Evolutionary conservation across 495 filamentous ascomycete genomes (phyloP), one percentile per base, ranked within the genome.

Genomic region (Emericellopsis terricola): DNA sequence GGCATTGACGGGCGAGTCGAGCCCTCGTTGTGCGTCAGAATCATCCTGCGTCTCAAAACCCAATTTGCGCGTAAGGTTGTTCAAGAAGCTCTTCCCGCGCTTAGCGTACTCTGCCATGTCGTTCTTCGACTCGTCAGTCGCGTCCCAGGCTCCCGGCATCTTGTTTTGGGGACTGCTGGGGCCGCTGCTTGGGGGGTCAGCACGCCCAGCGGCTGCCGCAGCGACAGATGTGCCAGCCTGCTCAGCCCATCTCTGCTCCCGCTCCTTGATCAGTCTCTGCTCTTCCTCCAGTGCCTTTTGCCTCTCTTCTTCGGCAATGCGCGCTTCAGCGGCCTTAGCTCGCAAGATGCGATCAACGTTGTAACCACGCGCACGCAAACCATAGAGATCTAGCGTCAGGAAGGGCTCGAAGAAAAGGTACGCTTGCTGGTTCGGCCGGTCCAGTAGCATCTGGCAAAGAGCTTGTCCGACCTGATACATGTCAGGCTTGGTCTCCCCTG

Each of bases 271-370:
- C 15, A 73, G 54, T 15, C 55, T 59, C 45, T 69, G 68, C 47
- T 94, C 81, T 33, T 77, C 73, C 29, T 91, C 82, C 10, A 84
- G 39, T 27, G 83, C 73, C 44, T 77, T 80, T 47, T 75, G 69
- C 13, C 79, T 68, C 40, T 79, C 69, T 44, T 82, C 76, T 42
- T 94, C 81, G 4, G 81, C 84, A 43, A 94, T 73, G 18, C 78
- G 67, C 10, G 79, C 76, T 49, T 96, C 85, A 4, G 77, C 76
- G 8, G 76, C 83, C 53, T 84, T 86, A 20, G 74, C 71, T 19
- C 78, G 71, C 14, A 99, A 62, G 44, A 96, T 93, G 11, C 89
- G 73, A 36, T 89, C 81, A 27, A 96, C 89, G 42, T 99, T 96
- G 56, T 89, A 94, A 3, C 89, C 89, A 38, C 85, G 79, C 15